phyloP scores from a whole-genome alignment of 1,284 basidiomycete genomes.

The Tylopilus orsonianus region DNA sequence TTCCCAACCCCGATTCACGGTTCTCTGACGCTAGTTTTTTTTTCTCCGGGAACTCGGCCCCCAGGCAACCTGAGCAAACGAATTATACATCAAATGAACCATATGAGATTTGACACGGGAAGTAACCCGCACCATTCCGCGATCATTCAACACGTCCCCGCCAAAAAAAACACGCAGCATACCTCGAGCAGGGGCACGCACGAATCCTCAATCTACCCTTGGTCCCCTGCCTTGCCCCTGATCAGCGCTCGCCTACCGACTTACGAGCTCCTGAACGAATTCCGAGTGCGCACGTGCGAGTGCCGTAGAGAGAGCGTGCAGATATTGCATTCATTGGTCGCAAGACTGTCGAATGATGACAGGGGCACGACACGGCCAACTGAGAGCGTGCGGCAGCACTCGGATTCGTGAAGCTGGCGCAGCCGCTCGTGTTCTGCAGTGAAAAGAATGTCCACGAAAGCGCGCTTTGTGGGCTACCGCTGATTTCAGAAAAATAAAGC shows the following conservation, averaged over 20 bases:
- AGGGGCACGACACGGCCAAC: constrained; percentile 49
- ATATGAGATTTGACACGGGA: constrained; percentile 81
- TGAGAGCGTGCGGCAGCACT: constrained; percentile 58
- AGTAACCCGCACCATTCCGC: constrained; percentile 55
- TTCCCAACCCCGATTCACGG: constrained; percentile 72
- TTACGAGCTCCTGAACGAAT: constrained; percentile 75
- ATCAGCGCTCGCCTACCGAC: constrained; percentile 73
- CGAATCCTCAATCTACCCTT: constrained; percentile 80
- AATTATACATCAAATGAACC: constrained; percentile 73
- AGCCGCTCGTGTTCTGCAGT: constrained; percentile 58
- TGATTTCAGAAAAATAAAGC: too few relatives aligned
- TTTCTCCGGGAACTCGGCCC: constrained; percentile 68
- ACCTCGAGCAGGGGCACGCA: too few relatives aligned
- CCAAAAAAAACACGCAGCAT: background rate
- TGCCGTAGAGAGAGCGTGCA: constrained; percentile 48
- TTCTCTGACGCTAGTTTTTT: constrained; percentile 64
- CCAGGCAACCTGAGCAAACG: constrained; percentile 76
- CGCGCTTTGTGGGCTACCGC: too few relatives aligned
- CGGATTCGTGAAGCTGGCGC: constrained; percentile 51
- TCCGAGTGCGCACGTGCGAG: constrained; percentile 66
- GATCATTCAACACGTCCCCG: background rate
- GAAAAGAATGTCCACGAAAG: too few relatives aligned
- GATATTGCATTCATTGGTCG: constrained; percentile 45
- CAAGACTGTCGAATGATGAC: constrained; percentile 33
- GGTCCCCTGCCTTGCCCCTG: constrained; percentile 66